Evolutionary conservation across 805 yeast genomes (phyloP).

Genomic region (Lachancea meyersii): DNA sequence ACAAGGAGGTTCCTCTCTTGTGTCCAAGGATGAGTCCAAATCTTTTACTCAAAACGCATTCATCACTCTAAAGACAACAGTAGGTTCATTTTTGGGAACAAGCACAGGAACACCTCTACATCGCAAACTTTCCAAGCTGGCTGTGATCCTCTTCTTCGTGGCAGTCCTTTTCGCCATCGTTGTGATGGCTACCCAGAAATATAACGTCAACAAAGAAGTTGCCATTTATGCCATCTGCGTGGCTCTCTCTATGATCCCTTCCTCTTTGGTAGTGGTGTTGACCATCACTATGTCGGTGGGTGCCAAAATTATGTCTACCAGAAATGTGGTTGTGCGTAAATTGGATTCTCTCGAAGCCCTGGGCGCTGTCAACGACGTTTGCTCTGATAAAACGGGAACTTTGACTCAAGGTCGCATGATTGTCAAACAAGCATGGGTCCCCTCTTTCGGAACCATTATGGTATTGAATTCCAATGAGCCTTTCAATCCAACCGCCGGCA

Average conservation of each 20-base stretch:
- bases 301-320: constrained; percentile 90
- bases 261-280: constrained; percentile 94
- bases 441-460: constrained; percentile 65
- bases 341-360: constrained; percentile 91
- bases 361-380: constrained; percentile 89
- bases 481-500: constrained; percentile 94
- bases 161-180: constrained; percentile 85
- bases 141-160: constrained; percentile 60
- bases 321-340: constrained; percentile 88
- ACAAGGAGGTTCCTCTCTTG: constrained; percentile 20
- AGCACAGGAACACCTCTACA: constrained; percentile 79
- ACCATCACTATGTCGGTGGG: constrained; percentile 96
- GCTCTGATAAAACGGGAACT: constrained; percentile 89
- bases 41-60: constrained; percentile 35
- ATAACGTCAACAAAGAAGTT: constrained; percentile 68
- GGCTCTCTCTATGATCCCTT: constrained; percentile 98
- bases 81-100: constrained; percentile 69
- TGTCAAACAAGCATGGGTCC: constrained; percentile 74
- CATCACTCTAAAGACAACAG: constrained; percentile 44
- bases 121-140: constrained; percentile 67
- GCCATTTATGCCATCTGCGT: constrained; percentile 88
- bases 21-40: constrained; percentile 36
- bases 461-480: constrained; percentile 59
- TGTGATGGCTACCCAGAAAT: constrained; percentile 78
- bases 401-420: constrained; percentile 89